Base-by-base conservation (phyloP, 192 early-diverging fungal species). In the Backusella westeae region DNA sequence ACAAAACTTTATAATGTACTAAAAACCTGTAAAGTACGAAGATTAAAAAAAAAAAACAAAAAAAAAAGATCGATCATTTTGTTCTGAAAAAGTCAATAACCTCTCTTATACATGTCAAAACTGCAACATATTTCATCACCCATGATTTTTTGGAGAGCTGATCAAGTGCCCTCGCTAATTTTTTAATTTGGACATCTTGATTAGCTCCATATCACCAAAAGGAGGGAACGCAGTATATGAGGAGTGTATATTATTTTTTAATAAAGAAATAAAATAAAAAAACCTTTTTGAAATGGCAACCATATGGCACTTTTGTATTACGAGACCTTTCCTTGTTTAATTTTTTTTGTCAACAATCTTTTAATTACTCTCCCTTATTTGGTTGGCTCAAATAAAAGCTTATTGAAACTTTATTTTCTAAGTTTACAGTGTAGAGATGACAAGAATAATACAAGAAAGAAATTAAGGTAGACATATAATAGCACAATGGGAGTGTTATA, bases 51-150 rank as follows among this genome's bases (percentile, higher is more conserved):
- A 29, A 29, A 7, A 52, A 52, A 52, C 9, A 23, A 23, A 56
- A 59, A 59, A 59, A 59, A 59, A 59, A 59, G 56, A 59, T 59
- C 56, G 56, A 59, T 59, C 56, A 59, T 59, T 12, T 23, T 59
- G 10, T 59, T 59, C 56, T 59, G 56, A 59, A 59, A 59, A 59
- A 59, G 56, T 29, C 56, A 59, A 59, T 59, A 19, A n/a, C 46
- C 5, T 49, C 19, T 49, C 19, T 6, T 17, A 49, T 49, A 6
- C 6, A 49, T n/a, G 19, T 6, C 46, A 49, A 49, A 49, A n/a
- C 4, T 49, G 46, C 19, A 5, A 19, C 17, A 19, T 49, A 19
- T 19, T 49, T 15, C 46, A 49, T 42, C 41, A 39, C 42, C 42
- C 1, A 44, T 15, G 4, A 12, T 44, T 3, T 44, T 44, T 44